phyloP scores from a whole-genome alignment of 73 alveolate species.

The Paramecium biaurelia region DNA sequence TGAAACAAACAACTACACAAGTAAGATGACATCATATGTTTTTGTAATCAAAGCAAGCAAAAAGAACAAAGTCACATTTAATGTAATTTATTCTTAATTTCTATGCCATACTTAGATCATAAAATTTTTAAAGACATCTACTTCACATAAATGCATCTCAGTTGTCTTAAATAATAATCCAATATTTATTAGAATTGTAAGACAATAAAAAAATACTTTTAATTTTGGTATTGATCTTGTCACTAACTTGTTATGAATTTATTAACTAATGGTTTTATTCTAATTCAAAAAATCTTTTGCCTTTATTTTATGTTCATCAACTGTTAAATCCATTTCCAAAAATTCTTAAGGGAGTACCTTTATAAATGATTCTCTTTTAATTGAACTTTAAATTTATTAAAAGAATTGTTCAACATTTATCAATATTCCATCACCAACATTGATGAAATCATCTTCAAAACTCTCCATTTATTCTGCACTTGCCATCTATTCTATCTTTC shows the following conservation, averaged over 20 bases:
- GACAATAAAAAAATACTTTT: not conserved
- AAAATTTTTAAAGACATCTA: not conserved
- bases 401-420: not conserved
- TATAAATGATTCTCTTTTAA: not conserved
- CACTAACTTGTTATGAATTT: not conserved
- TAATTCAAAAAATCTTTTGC: conserved; percentile 1
- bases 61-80: not conserved
- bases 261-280: not conserved
- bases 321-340: not conserved
- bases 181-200: not conserved
- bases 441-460: not conserved
- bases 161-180: not conserved
- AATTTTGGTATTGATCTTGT: not conserved
- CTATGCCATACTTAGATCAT: not conserved
- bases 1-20: not conserved
- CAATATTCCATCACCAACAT: conserved; percentile 10
- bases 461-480: not conserved
- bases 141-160: not conserved
- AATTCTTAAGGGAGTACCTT: conserved; percentile 12
- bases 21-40: not conserved
- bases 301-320: conserved; percentile 36
- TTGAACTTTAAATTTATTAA: not conserved
- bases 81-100: not conserved
- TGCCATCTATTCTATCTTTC: not conserved
- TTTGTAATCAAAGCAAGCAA: not conserved